Evolutionary conservation across 441 rosid species (phyloP), one percentile per base, ranked within the genome.

Genomic region (Adansonia madagascariensis): DNA sequence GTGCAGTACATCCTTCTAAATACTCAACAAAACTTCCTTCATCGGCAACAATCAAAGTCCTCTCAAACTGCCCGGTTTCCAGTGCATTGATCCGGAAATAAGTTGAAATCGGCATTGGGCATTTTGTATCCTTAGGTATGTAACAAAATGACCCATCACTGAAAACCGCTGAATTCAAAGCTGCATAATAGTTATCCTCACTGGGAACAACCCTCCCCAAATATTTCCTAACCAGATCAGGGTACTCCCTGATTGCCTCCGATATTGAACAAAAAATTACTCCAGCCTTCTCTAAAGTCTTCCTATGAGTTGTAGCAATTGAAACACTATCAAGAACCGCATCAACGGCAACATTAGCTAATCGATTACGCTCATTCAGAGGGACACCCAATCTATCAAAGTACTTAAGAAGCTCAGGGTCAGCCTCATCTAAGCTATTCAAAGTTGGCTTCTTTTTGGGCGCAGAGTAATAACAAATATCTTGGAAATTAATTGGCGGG

Each of bases 1-100:
- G 98, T 2, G 98, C 99, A 0, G 99, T 95, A 52, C 98, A 95
- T 3, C 99, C 99, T 82, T 95, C 99, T 81, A 94, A 76, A 80
- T 95, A 95, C 88, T 95, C 98, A 78, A 95, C 98, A 57, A 88
- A 94, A 62, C 97, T 92, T 78, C 90, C 85, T 71, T 92, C 99
- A 7, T 94, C 97, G 0, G 98, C 99, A 78, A 95, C 97, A 43
- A 95, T 94, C 89, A 95, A 81, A 11, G 99, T 94, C 90, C 99
- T 92, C 90, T 95, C 99, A 10, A 94, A 95, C 81, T 95, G 99
- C 49, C 99, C 99, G 0, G 98, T 95, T 78, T 92, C 99, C 92
- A 88, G 75, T 0, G 95, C 97, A 20, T 95, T 95, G 31, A 95
- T 95, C 78, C 97, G 82, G 39, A 95, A 95, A 63, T 95, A 95